Conservation (phyloP, 2,329 filamentous ascomycete species). For the Aspergillus proliferans region DNA sequence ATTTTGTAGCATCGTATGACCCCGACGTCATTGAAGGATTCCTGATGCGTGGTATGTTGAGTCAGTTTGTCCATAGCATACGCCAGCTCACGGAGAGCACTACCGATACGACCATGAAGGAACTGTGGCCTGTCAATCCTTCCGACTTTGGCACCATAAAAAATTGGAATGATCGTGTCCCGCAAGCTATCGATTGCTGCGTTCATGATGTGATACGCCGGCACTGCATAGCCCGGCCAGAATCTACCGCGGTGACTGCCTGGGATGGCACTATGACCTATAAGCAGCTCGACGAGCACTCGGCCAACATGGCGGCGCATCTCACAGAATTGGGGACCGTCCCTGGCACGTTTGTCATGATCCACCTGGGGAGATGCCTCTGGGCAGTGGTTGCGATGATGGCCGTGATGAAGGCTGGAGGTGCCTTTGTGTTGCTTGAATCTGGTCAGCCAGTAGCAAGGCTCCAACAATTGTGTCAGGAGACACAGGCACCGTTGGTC, state of each 20-base stretch:
- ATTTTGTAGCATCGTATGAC: no score
- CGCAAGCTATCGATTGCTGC: no score
- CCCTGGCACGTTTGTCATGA: slow-evolving; percentile 5
- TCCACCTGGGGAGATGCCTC: slow-evolving; percentile 7
- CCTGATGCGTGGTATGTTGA: no score
- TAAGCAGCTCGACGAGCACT: slow-evolving; percentile 14
- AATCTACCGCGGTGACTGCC: slow-evolving; percentile 3
- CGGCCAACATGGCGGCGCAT: slow-evolving; percentile 18
- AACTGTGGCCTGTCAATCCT: no score
- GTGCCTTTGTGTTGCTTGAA: slow-evolving; percentile 5
- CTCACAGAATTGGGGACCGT: slow-evolving; percentile 21
- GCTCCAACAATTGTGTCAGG: slow-evolving; percentile 8
- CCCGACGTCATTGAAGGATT: no score
- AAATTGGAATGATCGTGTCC: no score
- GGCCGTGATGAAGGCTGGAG: slow-evolving; percentile 8
- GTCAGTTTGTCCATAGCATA: no score
- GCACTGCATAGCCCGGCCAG: not conserved
- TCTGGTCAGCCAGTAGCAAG: slow-evolving; percentile 5
- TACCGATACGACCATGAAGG: no score
- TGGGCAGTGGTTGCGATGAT: slow-evolving; percentile 6
- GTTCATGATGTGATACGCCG: no score
- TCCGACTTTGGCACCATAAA: no score
- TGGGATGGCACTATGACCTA: slow-evolving; percentile 9
- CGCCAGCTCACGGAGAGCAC: no score
- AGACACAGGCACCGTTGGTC: slow-evolving; percentile 4